Evolutionary conservation across 2,329 filamentous ascomycete species (phyloP).

Genomic region (Sarocladium oryzae): DNA sequence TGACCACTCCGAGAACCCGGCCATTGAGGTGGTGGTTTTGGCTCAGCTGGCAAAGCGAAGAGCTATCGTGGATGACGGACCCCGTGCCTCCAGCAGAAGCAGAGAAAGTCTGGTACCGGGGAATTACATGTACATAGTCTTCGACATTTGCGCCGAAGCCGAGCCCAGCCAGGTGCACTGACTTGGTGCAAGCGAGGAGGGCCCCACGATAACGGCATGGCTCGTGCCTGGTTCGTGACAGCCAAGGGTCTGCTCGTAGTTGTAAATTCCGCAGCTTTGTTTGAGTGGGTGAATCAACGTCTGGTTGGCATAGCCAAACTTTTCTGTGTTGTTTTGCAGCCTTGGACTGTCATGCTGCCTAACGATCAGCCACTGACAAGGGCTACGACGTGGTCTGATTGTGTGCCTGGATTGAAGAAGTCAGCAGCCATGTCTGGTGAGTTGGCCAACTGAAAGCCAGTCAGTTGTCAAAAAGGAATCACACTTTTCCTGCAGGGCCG

Average conservation of each 20-base stretch:
- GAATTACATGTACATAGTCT: not conserved
- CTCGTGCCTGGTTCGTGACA: constrained; percentile 1
- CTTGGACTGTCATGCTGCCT: not conserved
- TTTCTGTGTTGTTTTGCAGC: not conserved
- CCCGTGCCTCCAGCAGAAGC: not conserved
- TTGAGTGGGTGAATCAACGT: not conserved
- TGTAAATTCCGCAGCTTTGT: not conserved
- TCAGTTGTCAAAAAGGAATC: not conserved
- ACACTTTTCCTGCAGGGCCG: not conserved
- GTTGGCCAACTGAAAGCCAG: constrained; percentile 4
- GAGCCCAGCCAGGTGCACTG: not conserved
- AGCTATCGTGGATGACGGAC: too few relatives aligned
- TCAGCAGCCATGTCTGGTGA: constrained; percentile 8
- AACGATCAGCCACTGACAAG: not conserved
- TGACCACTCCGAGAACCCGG: not conserved
- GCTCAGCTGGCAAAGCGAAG: too few relatives aligned
- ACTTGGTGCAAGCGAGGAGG: not conserved
- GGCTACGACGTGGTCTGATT: not conserved
- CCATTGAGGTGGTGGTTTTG: too few relatives aligned
- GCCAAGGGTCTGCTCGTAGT: too few relatives aligned
- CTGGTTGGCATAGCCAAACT: not conserved
- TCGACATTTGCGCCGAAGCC: not conserved
- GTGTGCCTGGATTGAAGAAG: not conserved
- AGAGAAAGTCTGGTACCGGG: constrained; percentile 8
- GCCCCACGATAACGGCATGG: not conserved